Conservation (phyloP, 495 filamentous ascomycete genomes). For the Penicillium coffeae region DNA sequence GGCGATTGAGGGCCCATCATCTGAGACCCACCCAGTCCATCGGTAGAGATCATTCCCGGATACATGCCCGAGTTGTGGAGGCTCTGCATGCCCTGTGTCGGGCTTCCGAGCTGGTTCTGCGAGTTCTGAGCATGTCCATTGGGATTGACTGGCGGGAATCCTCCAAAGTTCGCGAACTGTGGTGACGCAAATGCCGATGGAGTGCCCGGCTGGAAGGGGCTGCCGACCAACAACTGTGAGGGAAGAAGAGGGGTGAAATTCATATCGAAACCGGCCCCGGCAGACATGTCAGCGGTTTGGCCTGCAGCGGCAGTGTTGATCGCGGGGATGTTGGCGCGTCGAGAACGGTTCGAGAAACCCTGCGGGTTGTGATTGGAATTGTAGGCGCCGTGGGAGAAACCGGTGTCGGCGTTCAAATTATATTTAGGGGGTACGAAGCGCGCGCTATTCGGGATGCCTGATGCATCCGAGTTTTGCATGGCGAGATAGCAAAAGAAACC, state of each 20-base stretch:
- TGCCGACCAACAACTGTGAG: constrained; percentile 89
- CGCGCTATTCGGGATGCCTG: constrained; percentile 51
- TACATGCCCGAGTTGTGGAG: constrained; percentile 68
- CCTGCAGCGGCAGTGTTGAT: constrained; percentile 75
- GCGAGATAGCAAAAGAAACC: constrained; percentile 41
- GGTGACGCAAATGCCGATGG: constrained; percentile 85
- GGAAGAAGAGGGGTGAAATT: constrained; percentile 95
- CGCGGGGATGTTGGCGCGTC: constrained; percentile 79
- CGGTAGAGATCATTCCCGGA: constrained; percentile 72
- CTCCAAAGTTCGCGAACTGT: constrained; percentile 80
- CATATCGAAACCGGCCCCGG: constrained; percentile 91
- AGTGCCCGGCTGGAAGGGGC: constrained; percentile 93
- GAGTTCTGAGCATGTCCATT: constrained; percentile 55
- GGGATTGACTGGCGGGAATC: constrained; percentile 66
- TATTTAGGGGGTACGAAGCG: constrained; percentile 57
- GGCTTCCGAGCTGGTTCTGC: constrained; percentile 53
- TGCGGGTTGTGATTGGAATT: constrained; percentile 64
- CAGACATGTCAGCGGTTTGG: constrained; percentile 71
- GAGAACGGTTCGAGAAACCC: constrained; percentile 77
- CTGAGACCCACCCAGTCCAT: constrained; percentile 66
- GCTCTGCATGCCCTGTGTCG: constrained; percentile 62
- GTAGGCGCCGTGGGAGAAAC: constrained; percentile 90
- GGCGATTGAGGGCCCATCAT: constrained; percentile 82
- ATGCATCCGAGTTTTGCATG: constrained; percentile 79
- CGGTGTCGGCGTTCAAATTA: constrained; percentile 63